Conservation (phyloP, 1,139 yeast genomes). For the Nakaseomyces bracarensis region DNA sequence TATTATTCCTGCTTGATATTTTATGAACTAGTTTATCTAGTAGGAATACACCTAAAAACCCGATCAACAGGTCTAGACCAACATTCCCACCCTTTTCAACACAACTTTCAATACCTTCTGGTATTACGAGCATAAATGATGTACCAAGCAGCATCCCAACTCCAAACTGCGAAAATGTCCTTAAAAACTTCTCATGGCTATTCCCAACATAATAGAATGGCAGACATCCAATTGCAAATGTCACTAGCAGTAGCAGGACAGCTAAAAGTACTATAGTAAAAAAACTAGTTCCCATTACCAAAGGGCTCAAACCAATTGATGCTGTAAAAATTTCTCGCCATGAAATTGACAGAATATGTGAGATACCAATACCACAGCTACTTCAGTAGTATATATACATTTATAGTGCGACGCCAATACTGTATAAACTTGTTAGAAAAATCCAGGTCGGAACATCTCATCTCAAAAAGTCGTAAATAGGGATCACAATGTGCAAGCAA, state of each 20-base stretch:
- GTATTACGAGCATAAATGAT: constrained; percentile 47
- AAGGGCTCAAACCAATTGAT: too few species aligned
- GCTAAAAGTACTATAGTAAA: constrained; percentile 17
- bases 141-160: constrained; percentile 53
- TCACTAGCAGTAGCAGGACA: constrained; percentile 18
- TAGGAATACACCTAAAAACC: constrained; percentile 28
- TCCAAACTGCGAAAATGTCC: constrained; percentile 39
- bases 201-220: constrained; percentile 29
- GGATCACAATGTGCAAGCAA: too few species aligned
- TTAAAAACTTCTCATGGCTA: constrained; percentile 18
- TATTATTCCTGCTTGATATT: not conserved
- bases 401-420: too few species aligned
- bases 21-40: constrained; percentile 22
- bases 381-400: too few species aligned
- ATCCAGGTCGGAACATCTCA: too few species aligned
- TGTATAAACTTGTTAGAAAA: too few species aligned
- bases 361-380: too few species aligned
- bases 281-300: constrained; percentile 9
- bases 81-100: constrained; percentile 30
- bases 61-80: constrained; percentile 28
- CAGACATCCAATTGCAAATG: constrained; percentile 33
- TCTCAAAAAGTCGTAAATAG: too few species aligned
- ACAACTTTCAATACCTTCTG: constrained; percentile 48
- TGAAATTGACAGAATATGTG: too few species aligned
- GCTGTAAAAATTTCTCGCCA: too few species aligned